A percentile compares a stretch with the other conserved stretches of the same genome.
Evolutionary conservation across 1,284 basidiomycete genomes (phyloP).

Genomic region (Cryptococcus sp.): DNA sequence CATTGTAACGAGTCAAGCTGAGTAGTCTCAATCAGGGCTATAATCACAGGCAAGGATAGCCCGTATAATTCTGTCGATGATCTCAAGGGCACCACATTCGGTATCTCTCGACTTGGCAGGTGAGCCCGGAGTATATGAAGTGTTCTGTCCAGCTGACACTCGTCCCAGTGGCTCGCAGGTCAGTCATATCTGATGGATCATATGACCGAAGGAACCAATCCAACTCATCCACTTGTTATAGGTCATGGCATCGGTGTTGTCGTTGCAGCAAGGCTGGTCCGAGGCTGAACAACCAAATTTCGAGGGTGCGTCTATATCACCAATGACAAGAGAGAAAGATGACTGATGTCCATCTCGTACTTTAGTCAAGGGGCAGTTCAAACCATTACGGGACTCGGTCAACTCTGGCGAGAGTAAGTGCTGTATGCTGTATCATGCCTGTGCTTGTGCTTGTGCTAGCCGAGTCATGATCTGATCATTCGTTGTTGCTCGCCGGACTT

Average conservation of each 20-base stretch:
- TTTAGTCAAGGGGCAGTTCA: slow-evolving; percentile 84
- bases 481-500: slow-evolving; percentile 6
- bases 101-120: slow-evolving; percentile 89
- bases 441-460: not conserved
- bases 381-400: slow-evolving; percentile 83
- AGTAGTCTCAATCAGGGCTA: slow-evolving; percentile 65
- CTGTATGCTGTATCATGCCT: not conserved
- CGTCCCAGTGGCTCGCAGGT: slow-evolving; percentile 32
- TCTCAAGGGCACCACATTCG: slow-evolving; percentile 77
- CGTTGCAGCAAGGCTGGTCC: slow-evolving; percentile 77
- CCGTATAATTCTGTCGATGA: slow-evolving; percentile 73
- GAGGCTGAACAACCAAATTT: slow-evolving; percentile 63
- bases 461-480: not conserved
- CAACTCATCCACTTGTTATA: slow-evolving; percentile 57
- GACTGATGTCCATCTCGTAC: slow-evolving; percentile 3
- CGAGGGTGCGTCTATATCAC: slow-evolving; percentile 59
- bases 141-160: not conserved
- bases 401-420: slow-evolving; percentile 66
- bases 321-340: not conserved
- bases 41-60: slow-evolving; percentile 80
- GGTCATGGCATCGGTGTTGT: slow-evolving; percentile 95
- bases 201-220: not conserved
- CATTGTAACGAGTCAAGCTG: not conserved
- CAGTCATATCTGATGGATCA: slow-evolving; percentile 48
- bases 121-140: slow-evolving; percentile 28